These are phyloP conservation scores for Fusarium tricinctum DNA, from an alignment of 2,329 filamentous ascomycete species.

Conservation along the genomic window DNA sequence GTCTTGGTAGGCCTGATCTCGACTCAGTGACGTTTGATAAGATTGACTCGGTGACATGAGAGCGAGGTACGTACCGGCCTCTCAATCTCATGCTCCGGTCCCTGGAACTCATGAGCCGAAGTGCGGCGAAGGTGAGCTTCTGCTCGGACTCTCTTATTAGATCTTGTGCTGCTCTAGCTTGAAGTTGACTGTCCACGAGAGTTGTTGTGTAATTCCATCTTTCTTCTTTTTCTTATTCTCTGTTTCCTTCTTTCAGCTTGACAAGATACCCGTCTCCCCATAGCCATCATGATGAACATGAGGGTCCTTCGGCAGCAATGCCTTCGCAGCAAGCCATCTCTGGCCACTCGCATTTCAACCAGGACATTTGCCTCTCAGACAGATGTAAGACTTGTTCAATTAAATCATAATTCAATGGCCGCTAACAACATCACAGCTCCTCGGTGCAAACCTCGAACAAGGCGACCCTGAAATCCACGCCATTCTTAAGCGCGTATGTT, in stretches of 20 bases:
- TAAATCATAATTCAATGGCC: neutral
- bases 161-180: slow-evolving; percentile 29
- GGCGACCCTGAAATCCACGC: slow-evolving; percentile 86
- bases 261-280: slow-evolving; percentile 19
- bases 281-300: slow-evolving; percentile 44
- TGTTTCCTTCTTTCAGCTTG: neutral
- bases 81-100: slow-evolving; percentile 29
- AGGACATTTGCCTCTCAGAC: slow-evolving; percentile 45
- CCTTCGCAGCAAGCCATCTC: slow-evolving; percentile 44
- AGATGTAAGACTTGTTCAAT: slow-evolving; percentile 29
- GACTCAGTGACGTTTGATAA: slow-evolving; percentile 43
- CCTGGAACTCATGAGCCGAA: slow-evolving; percentile 43
- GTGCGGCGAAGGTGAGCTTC: slow-evolving; percentile 13
- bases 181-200: neutral
- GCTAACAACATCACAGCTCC: slow-evolving; percentile 68
- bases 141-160: slow-evolving; percentile 38
- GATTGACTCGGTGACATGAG: slow-evolving; percentile 41
- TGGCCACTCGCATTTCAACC: slow-evolving; percentile 36
- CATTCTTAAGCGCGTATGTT: slow-evolving; percentile 84
- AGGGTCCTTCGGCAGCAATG: slow-evolving; percentile 46
- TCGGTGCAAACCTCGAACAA: slow-evolving; percentile 80
- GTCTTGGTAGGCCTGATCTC: slow-evolving; percentile 22
- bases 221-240: neutral
- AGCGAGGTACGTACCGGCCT: slow-evolving; percentile 20
- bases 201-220: neutral